These are phyloP conservation scores for Jamesozyma piceae DNA, from an alignment of 805 yeast species.

Conservation along the genomic window DNA sequence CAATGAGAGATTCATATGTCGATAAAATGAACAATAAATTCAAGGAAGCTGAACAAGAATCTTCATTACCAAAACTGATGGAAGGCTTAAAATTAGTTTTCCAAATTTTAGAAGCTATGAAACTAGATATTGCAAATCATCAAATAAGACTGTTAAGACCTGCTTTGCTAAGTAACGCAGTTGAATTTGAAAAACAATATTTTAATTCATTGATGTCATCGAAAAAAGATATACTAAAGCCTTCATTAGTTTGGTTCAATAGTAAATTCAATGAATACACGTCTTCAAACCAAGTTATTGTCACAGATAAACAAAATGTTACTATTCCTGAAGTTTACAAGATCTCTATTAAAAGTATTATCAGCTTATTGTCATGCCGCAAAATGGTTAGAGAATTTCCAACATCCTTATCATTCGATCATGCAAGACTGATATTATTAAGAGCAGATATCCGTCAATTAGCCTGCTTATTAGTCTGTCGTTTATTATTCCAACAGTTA, in stretches of 20 bases:
- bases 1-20: slow-evolving; percentile 89
- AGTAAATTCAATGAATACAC: slow-evolving; percentile 23
- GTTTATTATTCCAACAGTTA: slow-evolving; percentile 63
- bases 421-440: slow-evolving; percentile 62
- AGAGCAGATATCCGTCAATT: slow-evolving; percentile 82
- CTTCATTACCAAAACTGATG: slow-evolving; percentile 45
- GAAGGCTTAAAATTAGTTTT: slow-evolving; percentile 72
- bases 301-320: slow-evolving; percentile 7
- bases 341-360: slow-evolving; percentile 42
- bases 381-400: slow-evolving; percentile 79
- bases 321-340: slow-evolving; percentile 29
- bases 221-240: slow-evolving; percentile 49
- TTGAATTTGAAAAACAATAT: slow-evolving; percentile 81
- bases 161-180: slow-evolving; percentile 74
- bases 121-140: slow-evolving; percentile 89
- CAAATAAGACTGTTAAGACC: slow-evolving; percentile 83
- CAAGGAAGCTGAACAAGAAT: slow-evolving; percentile 34
- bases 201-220: slow-evolving; percentile 38
- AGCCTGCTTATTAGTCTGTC: slow-evolving; percentile 68
- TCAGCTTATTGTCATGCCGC: slow-evolving; percentile 63
- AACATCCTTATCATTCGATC: slow-evolving; percentile 74
- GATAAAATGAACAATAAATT: slow-evolving; percentile 65
- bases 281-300: slow-evolving; percentile 3
- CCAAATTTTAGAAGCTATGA: slow-evolving; percentile 86
- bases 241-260: slow-evolving; percentile 59